Base-by-base conservation (phyloP, 495 filamentous ascomycete species). In the Penicillium riverlandense region DNA sequence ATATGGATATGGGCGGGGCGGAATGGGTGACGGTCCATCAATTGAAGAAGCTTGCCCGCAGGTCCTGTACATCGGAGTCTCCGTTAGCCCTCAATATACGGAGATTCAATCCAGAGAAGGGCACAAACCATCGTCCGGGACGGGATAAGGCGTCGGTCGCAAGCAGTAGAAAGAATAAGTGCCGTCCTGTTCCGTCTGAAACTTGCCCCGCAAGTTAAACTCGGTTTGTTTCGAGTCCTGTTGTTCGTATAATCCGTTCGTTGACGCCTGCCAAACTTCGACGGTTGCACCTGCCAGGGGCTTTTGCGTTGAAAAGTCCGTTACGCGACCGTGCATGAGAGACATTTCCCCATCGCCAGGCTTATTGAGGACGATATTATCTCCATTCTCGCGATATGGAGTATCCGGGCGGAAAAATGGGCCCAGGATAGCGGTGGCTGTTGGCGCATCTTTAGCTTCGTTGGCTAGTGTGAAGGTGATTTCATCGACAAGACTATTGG, bases 1-100 rank as follows among this genome's bases (percentile, higher is more conserved):
- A 91, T 84, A 63, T 94, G 87, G 50, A 94, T 88, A 57, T 91
- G 86, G 31, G 83, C 87, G 29, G 88, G 87, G 16, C 88, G 72
- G 72, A 83, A 86, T n/a, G 86, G 84, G 62, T 90, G 81, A 13
- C 82, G 70, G 49, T 87, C 83, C 48, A 88, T 72, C 40, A 84
- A 48, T 34, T 68, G 42, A 8, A 75, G 58, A 11, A 75, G 44
- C 55, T 69, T 69, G 2, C 71, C 72, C n/a, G 61, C 66, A 7
- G 70, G 72, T n/a, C 69, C 62, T 66, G 37, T 37, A n/a, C n/a
- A n/a, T n/a, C n/a, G n/a, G n/a, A n/a, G 12, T 31, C 29, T 16
- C 9, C 36, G 37, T 49, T 12, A 41, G 43, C 31, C 44, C 41
- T 11, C 0, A 15, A 27, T 0, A 29, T n/a, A 11, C 11, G 14